Base-by-base conservation (phyloP, 2,329 filamentous ascomycete genomes). In the Atkinsonella hypoxylon region DNA sequence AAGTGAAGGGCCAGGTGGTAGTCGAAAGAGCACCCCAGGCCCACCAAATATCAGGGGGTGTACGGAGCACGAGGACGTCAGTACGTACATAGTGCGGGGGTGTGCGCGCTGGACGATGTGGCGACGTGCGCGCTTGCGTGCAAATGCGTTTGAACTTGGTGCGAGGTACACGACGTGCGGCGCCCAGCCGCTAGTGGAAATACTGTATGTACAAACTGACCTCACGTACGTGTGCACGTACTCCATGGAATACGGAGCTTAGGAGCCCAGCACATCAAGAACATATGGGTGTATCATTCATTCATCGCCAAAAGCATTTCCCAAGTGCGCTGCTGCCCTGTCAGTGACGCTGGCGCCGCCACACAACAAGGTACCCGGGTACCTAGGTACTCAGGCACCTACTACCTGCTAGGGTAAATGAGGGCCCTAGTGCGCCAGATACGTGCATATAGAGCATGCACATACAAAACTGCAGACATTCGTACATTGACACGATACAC, bases 171-270 rank as follows among this genome's bases (percentile, higher is more conserved):
- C 42, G 42, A 48, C 43, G n/a, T 52, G 51, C 51, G 47, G 42
- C 42, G 34, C 47, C 30, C 51, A 48, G 47, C 51, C 51, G 51
- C 51, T 44, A 47, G 46, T 42, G 34, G 34, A 48, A 45, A 45
- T 45, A 17, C 11, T 15, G 34, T 12, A 15, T 20, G 39, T 41
- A n/a, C 39, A 15, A 7, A 11, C 34, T 36, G 34, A 1, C 34
- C 26, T 1, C 8, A 26, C 5, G 26, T 26, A 8, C 26, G 26
- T 8, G 8, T 26, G 26, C 26, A 26, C 26, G 26, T 8, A 26
- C 26, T 26, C 26, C 26, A 8, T 26, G 26, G 26, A 26, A 26
- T 7, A 26, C 26, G 26, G 26, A 8, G 26, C 26, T 7, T 26
- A 26, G 26, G 26, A 8, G 26, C 26, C 6, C 8, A 26, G 26